Conservation (phyloP, 1,284 basidiomycete genomes). For the Ceratobasidium sp. region DNA sequence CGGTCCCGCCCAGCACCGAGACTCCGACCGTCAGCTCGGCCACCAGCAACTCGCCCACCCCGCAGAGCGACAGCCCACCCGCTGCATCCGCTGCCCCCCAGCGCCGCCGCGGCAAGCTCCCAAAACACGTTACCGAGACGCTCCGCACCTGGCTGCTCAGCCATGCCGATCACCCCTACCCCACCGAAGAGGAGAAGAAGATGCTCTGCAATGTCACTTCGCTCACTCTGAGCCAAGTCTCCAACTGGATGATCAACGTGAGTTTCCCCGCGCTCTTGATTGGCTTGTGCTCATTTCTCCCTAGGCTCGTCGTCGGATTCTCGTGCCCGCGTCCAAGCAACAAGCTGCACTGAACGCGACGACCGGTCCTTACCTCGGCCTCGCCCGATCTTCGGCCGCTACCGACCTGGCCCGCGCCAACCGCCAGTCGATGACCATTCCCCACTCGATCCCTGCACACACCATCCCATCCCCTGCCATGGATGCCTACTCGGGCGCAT, state of each 20-base stretch:
- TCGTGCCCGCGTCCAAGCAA: conserved; percentile 72
- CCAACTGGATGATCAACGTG: conserved; percentile 91
- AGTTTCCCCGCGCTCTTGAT: too few species aligned
- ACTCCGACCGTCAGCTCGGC: conserved; percentile 46
- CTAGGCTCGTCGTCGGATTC: conserved; percentile 77
- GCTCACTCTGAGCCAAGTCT: conserved; percentile 84
- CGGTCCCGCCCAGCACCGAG: conserved; percentile 49
- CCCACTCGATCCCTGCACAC: conserved; percentile 6
- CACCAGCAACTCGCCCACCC: conserved; percentile 55
- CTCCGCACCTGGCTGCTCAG: conserved; percentile 89
- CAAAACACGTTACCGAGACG: conserved; percentile 87
- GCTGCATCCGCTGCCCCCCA: conserved; percentile 44
- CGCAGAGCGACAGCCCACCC: conserved; percentile 51
- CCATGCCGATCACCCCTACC: conserved; percentile 87
- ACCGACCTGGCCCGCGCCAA: conserved; percentile 30
- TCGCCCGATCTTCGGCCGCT: conserved; percentile 21
- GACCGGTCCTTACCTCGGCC: conserved; percentile 25
- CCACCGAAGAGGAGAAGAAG: conserved; percentile 89
- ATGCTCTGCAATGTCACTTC: conserved; percentile 83
- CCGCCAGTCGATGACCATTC: conserved; percentile 14
- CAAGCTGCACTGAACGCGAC: conserved; percentile 64
- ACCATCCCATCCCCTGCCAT: conserved; percentile 4
- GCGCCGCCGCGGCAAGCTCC: conserved; percentile 82
- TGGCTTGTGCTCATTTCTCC: conserved; percentile 36
- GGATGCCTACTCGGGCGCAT: conserved; percentile 25